Percentiles rank a stretch among this genome's conserved stretches.
Conservation (phyloP, 306 rosid species). For the Oxytropis ochrocephala region DNA sequence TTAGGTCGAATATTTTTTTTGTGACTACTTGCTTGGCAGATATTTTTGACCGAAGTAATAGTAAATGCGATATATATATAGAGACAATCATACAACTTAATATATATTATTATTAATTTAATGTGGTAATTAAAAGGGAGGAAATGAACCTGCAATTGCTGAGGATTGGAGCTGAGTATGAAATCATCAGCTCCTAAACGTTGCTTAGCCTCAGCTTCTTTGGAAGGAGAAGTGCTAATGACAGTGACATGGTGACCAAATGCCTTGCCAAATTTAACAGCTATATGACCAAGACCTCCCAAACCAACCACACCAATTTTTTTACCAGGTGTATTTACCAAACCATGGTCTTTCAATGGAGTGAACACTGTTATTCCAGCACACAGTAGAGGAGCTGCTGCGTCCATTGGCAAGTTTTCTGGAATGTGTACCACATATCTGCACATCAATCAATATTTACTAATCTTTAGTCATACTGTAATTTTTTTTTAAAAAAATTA, state of each 20-base stretch:
- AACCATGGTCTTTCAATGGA: constrained; percentile 51
- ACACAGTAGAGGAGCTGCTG: constrained; percentile 63
- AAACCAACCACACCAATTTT: constrained; percentile 64
- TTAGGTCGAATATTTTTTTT: no score
- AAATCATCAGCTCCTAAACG: constrained; percentile 65
- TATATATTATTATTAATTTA: no score
- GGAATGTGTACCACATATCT: constrained; percentile 72
- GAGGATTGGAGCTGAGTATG: constrained; percentile 45
- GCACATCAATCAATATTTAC: constrained; percentile 16
- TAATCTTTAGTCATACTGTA: background rate
- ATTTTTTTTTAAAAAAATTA: no score
- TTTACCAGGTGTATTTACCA: constrained; percentile 33
- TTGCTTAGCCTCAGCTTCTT: constrained; percentile 50
- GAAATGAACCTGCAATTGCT: constrained; percentile 40
- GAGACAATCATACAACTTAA: no score
- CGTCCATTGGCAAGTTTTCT: constrained; percentile 50
- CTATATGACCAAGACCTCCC: constrained; percentile 74
- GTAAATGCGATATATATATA: no score
- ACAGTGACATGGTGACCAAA: constrained; percentile 78
- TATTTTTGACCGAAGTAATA: no score
- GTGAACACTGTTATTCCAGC: constrained; percentile 65
- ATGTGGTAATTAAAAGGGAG: background rate
- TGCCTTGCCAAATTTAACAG: constrained; percentile 70
- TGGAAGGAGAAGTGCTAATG: constrained; percentile 63
- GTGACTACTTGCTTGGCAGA: no score